Evolutionary conservation across 2,329 filamentous ascomycete genomes (phyloP), one percentile per base, ranked within the genome.

Genomic region (Colletotrichum somersetense): DNA sequence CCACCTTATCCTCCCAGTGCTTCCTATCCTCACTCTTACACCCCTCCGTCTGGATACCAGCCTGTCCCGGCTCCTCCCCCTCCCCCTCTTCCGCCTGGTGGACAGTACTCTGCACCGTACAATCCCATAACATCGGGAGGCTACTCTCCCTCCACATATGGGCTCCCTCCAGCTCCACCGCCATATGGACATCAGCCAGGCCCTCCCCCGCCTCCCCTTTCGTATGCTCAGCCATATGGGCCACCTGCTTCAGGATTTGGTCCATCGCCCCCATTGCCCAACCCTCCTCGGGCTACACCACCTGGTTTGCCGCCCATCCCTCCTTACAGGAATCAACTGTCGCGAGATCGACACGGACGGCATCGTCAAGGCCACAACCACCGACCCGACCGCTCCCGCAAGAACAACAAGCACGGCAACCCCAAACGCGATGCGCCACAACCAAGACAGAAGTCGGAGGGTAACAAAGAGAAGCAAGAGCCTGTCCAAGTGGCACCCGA

Each of bases 341-440:
- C 77, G 53, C 75, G 78, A 61, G 80, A 83, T 33, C 78, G 79
- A 11, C 77, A 81, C 16, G 75, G 76, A 56, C 79, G 77, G 26
- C 77, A 78, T 46, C 77, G 78, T 33, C 78, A 80, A 11, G 76
- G 75, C 42, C 76, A 78, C 26, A 75, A 76, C 23, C 78, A 76
- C 69, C 78, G 79, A 58, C 74, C 75, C 20, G 73, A 76, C 40
- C 57, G 73, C 30, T 74, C 74, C 11, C 74, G 74, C 23, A 70
- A 71, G 16, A 75, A 80, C 55, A 78, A 80, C 20, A 57, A 33
- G 53, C 78, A 78, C 48, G 46, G 65, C 44, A 77, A 76, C 58
- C 73, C 67, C 10, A 76, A 72, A 23, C 69, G 63, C 38, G 67
- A 73, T 42, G 18, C 55, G 10, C 62, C 66, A 11, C 71, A 73